phyloP scores from a whole-genome alignment of 2,329 filamentous ascomycete species.

The Fusarium drepaniforme region DNA sequence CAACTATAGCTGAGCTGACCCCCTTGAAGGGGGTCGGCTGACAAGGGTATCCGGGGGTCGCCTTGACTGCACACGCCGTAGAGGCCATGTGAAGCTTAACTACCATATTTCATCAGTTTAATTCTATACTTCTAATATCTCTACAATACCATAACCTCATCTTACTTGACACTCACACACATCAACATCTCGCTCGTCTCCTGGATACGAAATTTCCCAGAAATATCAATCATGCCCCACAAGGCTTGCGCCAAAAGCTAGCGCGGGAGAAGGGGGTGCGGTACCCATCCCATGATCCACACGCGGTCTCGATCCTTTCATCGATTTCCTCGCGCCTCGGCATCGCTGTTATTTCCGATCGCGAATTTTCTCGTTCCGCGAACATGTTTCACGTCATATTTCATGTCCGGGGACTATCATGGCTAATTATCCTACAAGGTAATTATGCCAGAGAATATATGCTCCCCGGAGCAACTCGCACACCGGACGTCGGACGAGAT shows the following conservation, averaged over 20 bases:
- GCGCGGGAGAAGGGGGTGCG: background rate
- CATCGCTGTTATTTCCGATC: background rate
- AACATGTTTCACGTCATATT: background rate
- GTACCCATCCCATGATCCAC: slow-evolving; percentile 15
- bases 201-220: slow-evolving; percentile 1
- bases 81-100: background rate
- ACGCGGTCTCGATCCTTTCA: slow-evolving; percentile 24
- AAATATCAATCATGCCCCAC: slow-evolving; percentile 1
- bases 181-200: background rate
- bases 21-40: too few species aligned
- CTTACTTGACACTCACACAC: too few species aligned
- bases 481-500: background rate
- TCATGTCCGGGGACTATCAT: background rate
- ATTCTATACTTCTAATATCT: background rate
- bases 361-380: background rate
- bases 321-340: background rate
- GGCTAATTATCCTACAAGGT: too few species aligned
- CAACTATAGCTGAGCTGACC: too few species aligned
- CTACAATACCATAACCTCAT: background rate
- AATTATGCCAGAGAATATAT: background rate
- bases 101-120: background rate
- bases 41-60: too few species aligned
- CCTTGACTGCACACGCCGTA: too few species aligned
- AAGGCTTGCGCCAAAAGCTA: slow-evolving; percentile 14
- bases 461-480: background rate